A percentile compares a stretch with the other conserved stretches of the same genome.
phyloP scores from a whole-genome alignment of 306 rosid genomes.

The Begonia fuchsioides region DNA sequence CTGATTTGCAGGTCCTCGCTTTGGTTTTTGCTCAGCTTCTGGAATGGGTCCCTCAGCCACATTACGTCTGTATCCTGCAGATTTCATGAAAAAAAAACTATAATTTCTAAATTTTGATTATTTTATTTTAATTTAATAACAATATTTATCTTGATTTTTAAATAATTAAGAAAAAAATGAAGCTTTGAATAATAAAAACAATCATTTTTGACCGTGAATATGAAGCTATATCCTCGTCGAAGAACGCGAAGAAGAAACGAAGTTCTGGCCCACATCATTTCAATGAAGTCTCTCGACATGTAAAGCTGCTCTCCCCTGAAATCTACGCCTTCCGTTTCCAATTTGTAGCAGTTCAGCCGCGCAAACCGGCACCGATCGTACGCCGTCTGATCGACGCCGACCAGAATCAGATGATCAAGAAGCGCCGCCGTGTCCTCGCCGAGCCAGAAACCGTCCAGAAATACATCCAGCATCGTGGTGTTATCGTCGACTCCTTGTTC shows the following conservation, averaged over 20 bases:
- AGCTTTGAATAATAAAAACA: too few relatives aligned
- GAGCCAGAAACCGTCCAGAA: slow-evolving; percentile 14
- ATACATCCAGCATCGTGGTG: slow-evolving; percentile 19
- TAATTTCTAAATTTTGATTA: too few relatives aligned
- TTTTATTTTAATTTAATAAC: too few relatives aligned
- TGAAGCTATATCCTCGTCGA: neutral
- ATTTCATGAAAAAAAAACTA: neutral
- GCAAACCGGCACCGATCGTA: slow-evolving; percentile 16
- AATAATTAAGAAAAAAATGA: too few relatives aligned
- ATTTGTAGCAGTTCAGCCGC: slow-evolving; percentile 15
- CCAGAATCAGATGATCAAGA: slow-evolving; percentile 14
- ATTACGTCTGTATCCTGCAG: slow-evolving; percentile 64
- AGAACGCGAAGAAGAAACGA: neutral
- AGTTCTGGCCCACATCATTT: slow-evolving; percentile 17
- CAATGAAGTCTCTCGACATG: slow-evolving; percentile 18
- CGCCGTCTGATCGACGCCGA: slow-evolving; percentile 14
- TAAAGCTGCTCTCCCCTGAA: slow-evolving; percentile 12
- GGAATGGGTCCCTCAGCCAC: slow-evolving; percentile 78
- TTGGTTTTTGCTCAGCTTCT: slow-evolving; percentile 32
- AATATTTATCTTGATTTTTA: too few relatives aligned
- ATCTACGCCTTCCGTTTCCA: slow-evolving; percentile 8
- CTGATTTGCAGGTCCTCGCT: slow-evolving; percentile 57
- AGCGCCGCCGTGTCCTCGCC: slow-evolving; percentile 18
- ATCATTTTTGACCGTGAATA: neutral
- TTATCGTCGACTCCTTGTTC: slow-evolving; percentile 10